Evolutionary conservation across 768 basidiomycete genomes (phyloP), one percentile per base, ranked within the genome.

Genomic region (Phanerochaete sordida): DNA sequence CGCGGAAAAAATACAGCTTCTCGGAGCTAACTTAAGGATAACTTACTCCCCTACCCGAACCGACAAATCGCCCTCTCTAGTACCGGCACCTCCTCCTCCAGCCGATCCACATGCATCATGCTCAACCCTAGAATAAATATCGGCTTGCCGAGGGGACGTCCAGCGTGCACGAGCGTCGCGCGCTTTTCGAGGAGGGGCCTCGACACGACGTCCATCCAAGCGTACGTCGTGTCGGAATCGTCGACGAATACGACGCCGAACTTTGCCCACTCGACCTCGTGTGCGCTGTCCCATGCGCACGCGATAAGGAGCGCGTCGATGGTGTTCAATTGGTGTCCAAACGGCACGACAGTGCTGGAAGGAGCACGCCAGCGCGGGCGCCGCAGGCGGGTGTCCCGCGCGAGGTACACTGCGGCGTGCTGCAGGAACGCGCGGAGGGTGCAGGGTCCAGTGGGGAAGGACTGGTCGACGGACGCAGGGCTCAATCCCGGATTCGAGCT

Each of bases 231-330:
- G 15, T 39, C 21, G 5, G 52, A 31, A 3, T 63, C 56, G 53
- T 72, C 66, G 13, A 70, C 60, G 59, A 72, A 68, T 19, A 71
- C 57, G 46, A 71, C 67, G n/a, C 71, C 71, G n/a, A 57, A 57
- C 23, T 52, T 24, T 3, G 61, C 65, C 62, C 65, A 68, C 16
- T 27, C 58, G 63, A 23, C 44, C 44, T 30, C n/a, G 26, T 26
- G 15, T 3, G 44, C 26, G 1, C 35, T 9, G 4, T 30, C 30
- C 80, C 79, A 81, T 15, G 78, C 81, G 64, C 84, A 84, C 1
- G 75, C 81, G 2, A 66, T n/a, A 2, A 84, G 63, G 8, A 84
- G 60, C 1, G 81, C 73, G n/a, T 80, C 76, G 11, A 84, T 56
- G 1, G 75, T 75, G 61, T 79, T 77, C 9, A 82, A 62, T 15